A percentile compares a stretch with the other conserved stretches of the same genome.
phyloP scores from a whole-genome alignment of 257 asterid species.

The Solanum boliviense region DNA sequence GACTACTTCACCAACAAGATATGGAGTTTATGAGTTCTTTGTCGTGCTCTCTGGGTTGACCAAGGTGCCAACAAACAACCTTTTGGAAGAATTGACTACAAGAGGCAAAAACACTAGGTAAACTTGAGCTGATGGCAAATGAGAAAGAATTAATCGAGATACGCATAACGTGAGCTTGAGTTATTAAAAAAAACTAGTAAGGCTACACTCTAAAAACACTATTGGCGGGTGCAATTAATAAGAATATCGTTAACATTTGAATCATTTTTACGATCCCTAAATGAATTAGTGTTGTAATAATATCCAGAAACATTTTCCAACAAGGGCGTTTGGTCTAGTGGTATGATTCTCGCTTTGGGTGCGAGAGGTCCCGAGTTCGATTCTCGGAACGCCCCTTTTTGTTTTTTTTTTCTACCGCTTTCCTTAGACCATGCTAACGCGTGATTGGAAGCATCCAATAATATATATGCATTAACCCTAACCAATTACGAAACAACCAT shows the following conservation, averaged over 20 bases:
- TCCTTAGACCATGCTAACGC: background rate
- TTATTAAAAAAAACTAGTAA: background rate
- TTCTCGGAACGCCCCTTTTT: constrained; percentile 73
- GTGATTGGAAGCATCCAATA: too few species aligned
- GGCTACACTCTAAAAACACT: background rate
- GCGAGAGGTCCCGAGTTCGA: constrained; percentile 82
- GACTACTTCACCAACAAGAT: background rate
- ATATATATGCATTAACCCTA: background rate
- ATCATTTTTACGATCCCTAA: background rate
- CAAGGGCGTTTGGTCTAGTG: constrained; percentile 84
- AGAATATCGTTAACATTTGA: background rate
- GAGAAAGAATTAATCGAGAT: background rate
- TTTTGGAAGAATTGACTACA: background rate
- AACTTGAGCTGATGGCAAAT: background rate
- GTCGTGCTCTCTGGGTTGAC: background rate
- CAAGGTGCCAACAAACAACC: background rate
- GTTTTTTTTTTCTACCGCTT: too few species aligned
- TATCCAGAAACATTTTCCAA: rapidly evolving
- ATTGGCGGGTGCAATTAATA: background rate
- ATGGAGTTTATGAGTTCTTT: background rate
- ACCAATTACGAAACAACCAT: background rate
- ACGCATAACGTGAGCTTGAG: background rate
- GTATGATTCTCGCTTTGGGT: constrained; percentile 87
- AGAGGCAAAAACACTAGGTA: background rate
- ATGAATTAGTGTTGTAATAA: rapidly evolving